A percentile compares a stretch with the other conserved stretches of the same genome.
phyloP scores from a whole-genome alignment of 1,284 basidiomycete species.

The Limonomyces culmigenus region DNA sequence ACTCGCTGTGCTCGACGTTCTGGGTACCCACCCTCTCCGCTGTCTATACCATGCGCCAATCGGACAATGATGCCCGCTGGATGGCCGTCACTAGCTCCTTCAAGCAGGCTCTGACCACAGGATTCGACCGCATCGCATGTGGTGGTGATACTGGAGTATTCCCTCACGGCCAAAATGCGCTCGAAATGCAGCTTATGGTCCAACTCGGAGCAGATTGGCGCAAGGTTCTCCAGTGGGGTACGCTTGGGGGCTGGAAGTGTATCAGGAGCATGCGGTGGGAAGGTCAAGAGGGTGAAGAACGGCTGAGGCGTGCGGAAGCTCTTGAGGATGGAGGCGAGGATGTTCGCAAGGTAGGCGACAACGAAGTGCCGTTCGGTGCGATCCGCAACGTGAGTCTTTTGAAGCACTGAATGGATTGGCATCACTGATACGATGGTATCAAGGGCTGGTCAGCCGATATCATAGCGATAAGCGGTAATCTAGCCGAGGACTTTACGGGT shows the following conservation, averaged over 20 bases:
- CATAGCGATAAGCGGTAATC: slow-evolving; percentile 28
- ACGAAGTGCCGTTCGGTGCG: slow-evolving; percentile 39
- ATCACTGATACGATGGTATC: no score
- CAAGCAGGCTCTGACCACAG: slow-evolving; percentile 22
- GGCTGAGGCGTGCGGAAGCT: slow-evolving; percentile 16
- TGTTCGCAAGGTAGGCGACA: slow-evolving; percentile 22
- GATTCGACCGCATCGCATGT: slow-evolving; percentile 32
- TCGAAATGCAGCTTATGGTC: slow-evolving; percentile 47
- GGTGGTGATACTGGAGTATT: slow-evolving; percentile 52
- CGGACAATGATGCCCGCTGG: slow-evolving; percentile 21
- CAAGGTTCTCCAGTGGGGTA: slow-evolving; percentile 40
- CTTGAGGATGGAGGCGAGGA: slow-evolving; percentile 8
- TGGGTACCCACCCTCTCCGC: slow-evolving; percentile 50
- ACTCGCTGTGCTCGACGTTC: slow-evolving; percentile 11
- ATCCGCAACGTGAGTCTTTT: no score
- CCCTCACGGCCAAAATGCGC: slow-evolving; percentile 39
- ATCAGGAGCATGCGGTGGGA: slow-evolving; percentile 35
- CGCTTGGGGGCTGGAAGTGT: slow-evolving; percentile 40
- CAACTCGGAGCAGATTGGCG: slow-evolving; percentile 33
- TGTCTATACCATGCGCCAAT: slow-evolving; percentile 19
- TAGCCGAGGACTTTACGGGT: slow-evolving; percentile 30
- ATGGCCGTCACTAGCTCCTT: slow-evolving; percentile 23
- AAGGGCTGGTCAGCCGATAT: slow-evolving; percentile 44
- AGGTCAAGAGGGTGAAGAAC: slow-evolving; percentile 17
- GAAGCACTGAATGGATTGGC: no score